Percentiles rank a stretch among this genome's conserved stretches.
These are phyloP conservation scores for Arctium minus DNA, from an alignment of 129 eudicot species.

Conservation along the genomic window DNA sequence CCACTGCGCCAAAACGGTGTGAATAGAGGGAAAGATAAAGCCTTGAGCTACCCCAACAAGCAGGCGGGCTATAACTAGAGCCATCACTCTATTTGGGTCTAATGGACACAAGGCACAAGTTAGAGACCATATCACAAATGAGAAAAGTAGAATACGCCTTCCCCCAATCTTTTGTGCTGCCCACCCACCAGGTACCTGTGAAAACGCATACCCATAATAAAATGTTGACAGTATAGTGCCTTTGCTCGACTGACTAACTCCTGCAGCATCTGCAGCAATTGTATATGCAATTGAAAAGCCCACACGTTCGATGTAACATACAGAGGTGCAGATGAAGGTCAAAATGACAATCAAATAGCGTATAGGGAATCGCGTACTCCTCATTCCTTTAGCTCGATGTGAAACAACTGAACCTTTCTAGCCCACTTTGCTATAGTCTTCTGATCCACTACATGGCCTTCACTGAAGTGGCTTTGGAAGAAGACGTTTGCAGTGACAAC, in stretches of 20 bases:
- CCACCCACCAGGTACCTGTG: slow-evolving; percentile 87
- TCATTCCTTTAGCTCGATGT: slow-evolving; percentile 33
- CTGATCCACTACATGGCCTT: slow-evolving; percentile 19
- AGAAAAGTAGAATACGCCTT: slow-evolving; percentile 68
- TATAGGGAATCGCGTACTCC: slow-evolving; percentile 46
- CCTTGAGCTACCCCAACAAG: slow-evolving; percentile 91
- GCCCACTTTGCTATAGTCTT: slow-evolving; percentile 8
- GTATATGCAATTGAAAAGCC: slow-evolving; percentile 94
- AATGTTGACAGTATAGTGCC: slow-evolving; percentile 79
- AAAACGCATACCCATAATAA: slow-evolving; percentile 87
- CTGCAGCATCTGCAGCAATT: slow-evolving; percentile 84
- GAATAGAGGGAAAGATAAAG: slow-evolving; percentile 82
- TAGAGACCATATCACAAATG: slow-evolving; percentile 70
- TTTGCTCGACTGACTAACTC: slow-evolving; percentile 78
- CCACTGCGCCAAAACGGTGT: slow-evolving; percentile 90
- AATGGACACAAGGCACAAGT: slow-evolving; percentile 71
- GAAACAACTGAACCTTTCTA: slow-evolving; percentile 1
- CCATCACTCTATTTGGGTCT: slow-evolving; percentile 43
- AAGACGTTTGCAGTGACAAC: neutral
- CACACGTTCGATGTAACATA: slow-evolving; percentile 85
- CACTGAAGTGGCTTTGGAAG: slow-evolving; percentile 6
- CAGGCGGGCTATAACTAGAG: slow-evolving; percentile 66
- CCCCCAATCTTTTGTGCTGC: slow-evolving; percentile 81
- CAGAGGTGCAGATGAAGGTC: slow-evolving; percentile 78
- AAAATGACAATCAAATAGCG: slow-evolving; percentile 73